Base-by-base conservation (phyloP, 305 asterid genomes). In the Solanum chacoense region DNA sequence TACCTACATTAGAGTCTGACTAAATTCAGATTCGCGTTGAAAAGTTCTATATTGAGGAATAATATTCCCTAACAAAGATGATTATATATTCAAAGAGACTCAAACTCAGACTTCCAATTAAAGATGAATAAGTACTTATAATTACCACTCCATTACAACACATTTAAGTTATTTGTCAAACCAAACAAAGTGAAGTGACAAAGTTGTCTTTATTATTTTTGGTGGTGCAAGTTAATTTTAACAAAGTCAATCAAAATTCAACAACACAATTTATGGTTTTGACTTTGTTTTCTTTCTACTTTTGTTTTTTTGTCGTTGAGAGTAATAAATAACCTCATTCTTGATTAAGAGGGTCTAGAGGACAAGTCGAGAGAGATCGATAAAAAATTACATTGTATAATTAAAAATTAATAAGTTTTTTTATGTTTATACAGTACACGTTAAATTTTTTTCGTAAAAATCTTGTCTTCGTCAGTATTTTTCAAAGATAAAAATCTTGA, bases 41-140 rank as follows among this genome's bases (percentile, higher is more conserved):
- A 50, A 50, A 1, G 0, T 16, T 9, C 1, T 18, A 50, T 18
- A 2, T 0, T 16, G n/a, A 0, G 1, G n/a, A 0, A 50, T 16
- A 6, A 6, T 50, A 8, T 16, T 50, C 1, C 22, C 22, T 50
- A 18, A 6, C 1, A 50, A 50, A 50, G 4, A 1, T 0, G 1
- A 50, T 2, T 50, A 0, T 0, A 0, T 50, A 18, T 16, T 3
- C n/a, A 50, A 50, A 16, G 8, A 18, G 10, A 50, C 65, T 50
- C 65, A 50, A 50, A 50, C n/a, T 18, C 1, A 18, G 4, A 16
- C n/a, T 0, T 50, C 0, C 4, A 2, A 16, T 50, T 50, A 50
- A 2, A 4, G 0, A 50, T 7, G 9, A 50, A 50, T 6, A 6
- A 16, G 65, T 50, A 50, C 7, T 4, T 42, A 13, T 42, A 42